Evolutionary conservation across 306 rosid genomes (phyloP).

Genomic region (Prunus mume): DNA sequence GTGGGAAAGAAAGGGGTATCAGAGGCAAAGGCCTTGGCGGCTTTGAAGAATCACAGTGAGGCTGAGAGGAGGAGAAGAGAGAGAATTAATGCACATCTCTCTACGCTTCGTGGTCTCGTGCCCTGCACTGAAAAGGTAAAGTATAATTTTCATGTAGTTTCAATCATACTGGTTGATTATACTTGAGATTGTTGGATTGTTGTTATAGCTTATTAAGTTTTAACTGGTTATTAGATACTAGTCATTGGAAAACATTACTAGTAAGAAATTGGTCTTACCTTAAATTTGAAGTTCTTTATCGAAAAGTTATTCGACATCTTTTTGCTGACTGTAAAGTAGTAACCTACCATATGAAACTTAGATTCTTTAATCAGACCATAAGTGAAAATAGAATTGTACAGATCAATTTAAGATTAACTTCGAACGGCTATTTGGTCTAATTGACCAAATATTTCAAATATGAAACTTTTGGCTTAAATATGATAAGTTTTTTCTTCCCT

Average conservation of each 20-base stretch:
- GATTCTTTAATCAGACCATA: background rate
- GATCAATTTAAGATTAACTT: background rate
- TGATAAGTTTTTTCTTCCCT: background rate
- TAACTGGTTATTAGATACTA: background rate
- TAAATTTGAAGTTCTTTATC: background rate
- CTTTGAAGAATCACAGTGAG: constrained; percentile 81
- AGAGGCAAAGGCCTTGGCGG: constrained; percentile 62
- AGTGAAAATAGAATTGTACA: background rate
- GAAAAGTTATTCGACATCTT: background rate
- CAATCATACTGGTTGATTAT: background rate
- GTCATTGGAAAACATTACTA: background rate
- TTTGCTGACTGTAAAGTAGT: background rate
- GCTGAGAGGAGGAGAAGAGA: constrained; percentile 91
- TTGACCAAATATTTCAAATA: background rate
- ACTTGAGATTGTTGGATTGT: background rate
- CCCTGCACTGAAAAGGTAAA: constrained; percentile 59
- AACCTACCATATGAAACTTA: background rate
- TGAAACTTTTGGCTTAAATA: background rate
- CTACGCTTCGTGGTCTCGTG: constrained; percentile 68
- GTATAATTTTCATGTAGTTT: background rate
- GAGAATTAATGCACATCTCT: constrained; percentile 81
- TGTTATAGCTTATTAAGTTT: background rate
- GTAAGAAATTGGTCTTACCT: background rate
- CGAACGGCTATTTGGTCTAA: background rate
- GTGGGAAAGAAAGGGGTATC: constrained; percentile 50